These are phyloP conservation scores for Neofusicoccum sp. DNA, from an alignment of 2,329 filamentous ascomycete genomes.

Conservation along the genomic window DNA sequence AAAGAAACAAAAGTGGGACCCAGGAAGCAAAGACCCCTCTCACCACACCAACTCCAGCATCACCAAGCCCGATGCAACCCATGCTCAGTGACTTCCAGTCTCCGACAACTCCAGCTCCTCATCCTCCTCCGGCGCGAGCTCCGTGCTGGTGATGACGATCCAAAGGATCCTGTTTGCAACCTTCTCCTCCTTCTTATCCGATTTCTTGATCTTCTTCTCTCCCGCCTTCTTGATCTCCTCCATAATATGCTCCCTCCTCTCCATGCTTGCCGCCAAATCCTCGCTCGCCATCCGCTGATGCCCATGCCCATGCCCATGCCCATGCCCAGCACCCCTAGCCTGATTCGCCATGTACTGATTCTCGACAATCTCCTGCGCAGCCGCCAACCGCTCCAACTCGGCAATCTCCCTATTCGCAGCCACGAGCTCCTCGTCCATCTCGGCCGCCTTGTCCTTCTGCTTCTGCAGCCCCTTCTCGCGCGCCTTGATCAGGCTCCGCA, in stretches of 20 bases:
- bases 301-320: neutral
- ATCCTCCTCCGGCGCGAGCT: neutral
- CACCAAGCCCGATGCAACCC: too few species aligned
- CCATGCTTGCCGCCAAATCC: neutral
- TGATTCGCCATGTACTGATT: neutral
- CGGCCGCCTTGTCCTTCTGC: slow-evolving; percentile 2
- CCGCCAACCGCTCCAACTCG: slow-evolving; percentile 2
- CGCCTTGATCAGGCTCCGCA: neutral
- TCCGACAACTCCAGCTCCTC: slow-evolving; percentile 6
- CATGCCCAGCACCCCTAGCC: neutral
- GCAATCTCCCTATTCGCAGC: neutral
- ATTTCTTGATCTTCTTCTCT: slow-evolving; percentile 15
- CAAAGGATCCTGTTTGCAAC: slow-evolving; percentile 11
- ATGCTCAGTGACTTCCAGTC: neutral
- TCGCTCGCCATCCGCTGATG: neutral
- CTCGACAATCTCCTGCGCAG: neutral
- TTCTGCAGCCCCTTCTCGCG: slow-evolving; percentile 2
- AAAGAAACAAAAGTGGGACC: neutral
- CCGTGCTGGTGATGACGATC: slow-evolving; percentile 2
- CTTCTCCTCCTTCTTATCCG: slow-evolving; percentile 12
- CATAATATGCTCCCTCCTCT: neutral
- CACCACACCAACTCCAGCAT: neutral
- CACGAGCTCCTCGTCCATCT: slow-evolving; percentile 1
- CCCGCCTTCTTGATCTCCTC: slow-evolving; percentile 13
- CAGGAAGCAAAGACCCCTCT: too few species aligned